These are phyloP conservation scores for Cavenderia fasciculata DNA, from an alignment of 78 protist genomes.

Conservation along the genomic window DNA sequence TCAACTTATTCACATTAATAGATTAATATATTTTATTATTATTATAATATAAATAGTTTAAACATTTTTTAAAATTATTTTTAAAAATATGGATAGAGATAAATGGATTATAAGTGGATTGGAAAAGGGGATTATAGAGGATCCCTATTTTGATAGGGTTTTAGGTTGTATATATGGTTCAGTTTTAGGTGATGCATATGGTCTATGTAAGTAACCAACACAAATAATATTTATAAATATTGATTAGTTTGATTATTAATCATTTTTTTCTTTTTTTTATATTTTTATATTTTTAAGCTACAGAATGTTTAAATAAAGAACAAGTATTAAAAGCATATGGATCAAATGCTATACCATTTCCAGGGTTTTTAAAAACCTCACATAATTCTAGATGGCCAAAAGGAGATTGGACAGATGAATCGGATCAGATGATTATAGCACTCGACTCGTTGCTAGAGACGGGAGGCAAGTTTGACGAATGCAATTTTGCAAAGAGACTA, in stretches of 20 bases:
- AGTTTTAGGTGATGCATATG: constrained; percentile 81
- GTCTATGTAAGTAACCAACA: constrained; percentile 36
- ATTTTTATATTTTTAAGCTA: constrained; percentile 13
- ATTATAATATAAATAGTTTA: background rate
- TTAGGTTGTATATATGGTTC: constrained; percentile 76
- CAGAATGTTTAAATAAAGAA: constrained; percentile 72
- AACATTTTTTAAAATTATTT: background rate
- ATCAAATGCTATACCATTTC: constrained; percentile 63
- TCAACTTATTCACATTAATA: background rate
- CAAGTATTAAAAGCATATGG: constrained; percentile 68
- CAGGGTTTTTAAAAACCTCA: constrained; percentile 56
- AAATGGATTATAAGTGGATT: constrained; percentile 29
- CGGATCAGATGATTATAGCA: constrained; percentile 81
- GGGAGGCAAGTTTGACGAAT: constrained; percentile 41
- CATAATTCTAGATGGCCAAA: constrained; percentile 72
- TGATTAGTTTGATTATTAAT: background rate
- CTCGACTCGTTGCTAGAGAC: constrained; percentile 46
- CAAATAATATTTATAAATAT: background rate
- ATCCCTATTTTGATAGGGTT: constrained; percentile 64
- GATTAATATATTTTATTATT: background rate
- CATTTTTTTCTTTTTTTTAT: background rate
- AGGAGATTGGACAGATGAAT: constrained; percentile 82
- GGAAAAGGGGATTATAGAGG: constrained; percentile 40
- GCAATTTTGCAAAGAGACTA: constrained; percentile 58
- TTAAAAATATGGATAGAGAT: constrained; percentile 15